phyloP scores from a whole-genome alignment of 441 rosid species.

The Sinapis alba region DNA sequence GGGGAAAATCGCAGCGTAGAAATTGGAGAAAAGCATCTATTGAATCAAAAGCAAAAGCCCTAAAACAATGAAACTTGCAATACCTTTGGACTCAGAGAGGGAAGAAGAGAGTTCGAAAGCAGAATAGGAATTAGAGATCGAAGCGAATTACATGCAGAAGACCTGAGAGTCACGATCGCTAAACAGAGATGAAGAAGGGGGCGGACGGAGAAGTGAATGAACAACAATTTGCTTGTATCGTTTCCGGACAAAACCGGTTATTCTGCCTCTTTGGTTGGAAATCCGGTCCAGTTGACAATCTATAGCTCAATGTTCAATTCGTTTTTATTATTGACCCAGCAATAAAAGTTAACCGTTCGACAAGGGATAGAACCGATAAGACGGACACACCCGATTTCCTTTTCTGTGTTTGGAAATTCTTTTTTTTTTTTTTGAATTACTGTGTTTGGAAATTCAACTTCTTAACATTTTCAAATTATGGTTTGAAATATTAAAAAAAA shows the following conservation, averaged over 20 bases:
- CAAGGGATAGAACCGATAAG: no score
- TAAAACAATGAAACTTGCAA: background rate
- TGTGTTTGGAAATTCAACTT: no score
- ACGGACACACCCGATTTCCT: no score
- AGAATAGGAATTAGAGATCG: background rate
- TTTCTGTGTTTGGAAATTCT: no score
- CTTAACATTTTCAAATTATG: no score
- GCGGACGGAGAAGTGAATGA: background rate
- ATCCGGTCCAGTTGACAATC: background rate
- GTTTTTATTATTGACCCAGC: no score
- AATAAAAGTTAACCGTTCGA: no score
- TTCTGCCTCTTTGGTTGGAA: background rate
- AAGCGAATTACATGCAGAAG: background rate
- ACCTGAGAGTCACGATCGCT: background rate
- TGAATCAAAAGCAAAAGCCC: background rate
- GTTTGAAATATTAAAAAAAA: no score
- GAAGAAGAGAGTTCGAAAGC: background rate
- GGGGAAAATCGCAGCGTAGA: background rate
- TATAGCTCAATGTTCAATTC: no score
- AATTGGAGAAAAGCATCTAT: no score
- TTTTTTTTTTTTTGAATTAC: no score
- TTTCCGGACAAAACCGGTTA: background rate
- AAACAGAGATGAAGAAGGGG: background rate
- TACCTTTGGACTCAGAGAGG: background rate
- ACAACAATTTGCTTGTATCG: background rate